Conservation (phyloP, 129 eudicot genomes). For the Pittosporum tobira region DNA sequence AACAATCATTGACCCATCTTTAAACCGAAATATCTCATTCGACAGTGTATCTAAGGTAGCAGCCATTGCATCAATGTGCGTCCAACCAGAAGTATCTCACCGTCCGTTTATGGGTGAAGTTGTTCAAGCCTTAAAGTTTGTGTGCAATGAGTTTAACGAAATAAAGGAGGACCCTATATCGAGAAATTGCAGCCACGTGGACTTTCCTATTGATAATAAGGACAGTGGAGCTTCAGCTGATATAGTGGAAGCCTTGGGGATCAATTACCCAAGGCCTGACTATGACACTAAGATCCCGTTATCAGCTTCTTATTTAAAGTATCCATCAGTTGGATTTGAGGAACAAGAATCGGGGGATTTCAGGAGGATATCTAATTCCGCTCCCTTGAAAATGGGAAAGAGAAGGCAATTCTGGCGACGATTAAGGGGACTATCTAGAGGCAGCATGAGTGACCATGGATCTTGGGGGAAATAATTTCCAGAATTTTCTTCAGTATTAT, state of each 20-base stretch:
- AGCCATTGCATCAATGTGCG: conserved; percentile 98
- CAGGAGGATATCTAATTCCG: conserved; percentile 62
- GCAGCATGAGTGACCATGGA: conserved; percentile 63
- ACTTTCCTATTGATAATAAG: conserved; percentile 29
- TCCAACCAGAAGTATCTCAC: conserved; percentile 95
- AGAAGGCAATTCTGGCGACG: conserved; percentile 55
- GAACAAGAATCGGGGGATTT: conserved; percentile 49
- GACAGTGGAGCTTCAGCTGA: conserved; percentile 28
- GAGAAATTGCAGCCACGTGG: conserved; percentile 33
- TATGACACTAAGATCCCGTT: conserved; percentile 31
- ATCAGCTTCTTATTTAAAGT: conserved; percentile 47
- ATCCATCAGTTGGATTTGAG: conserved; percentile 26
- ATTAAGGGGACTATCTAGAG: conserved; percentile 48
- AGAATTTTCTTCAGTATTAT: not conserved
- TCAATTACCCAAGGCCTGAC: conserved; percentile 16
- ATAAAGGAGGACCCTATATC: conserved; percentile 32
- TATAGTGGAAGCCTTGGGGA: conserved; percentile 25
- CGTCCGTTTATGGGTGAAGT: conserved; percentile 99
- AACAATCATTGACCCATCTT: conserved; percentile 42
- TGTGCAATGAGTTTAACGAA: conserved; percentile 76
- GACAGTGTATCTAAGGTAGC: conserved; percentile 73
- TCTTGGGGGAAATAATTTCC: conserved; percentile 15
- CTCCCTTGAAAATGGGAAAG: conserved; percentile 59
- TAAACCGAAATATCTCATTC: conserved; percentile 37
- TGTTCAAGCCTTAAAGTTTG: conserved; percentile 87